Evolutionary conservation across 768 basidiomycete genomes (phyloP).

Genomic region (Hypsizygus marmoreus): DNA sequence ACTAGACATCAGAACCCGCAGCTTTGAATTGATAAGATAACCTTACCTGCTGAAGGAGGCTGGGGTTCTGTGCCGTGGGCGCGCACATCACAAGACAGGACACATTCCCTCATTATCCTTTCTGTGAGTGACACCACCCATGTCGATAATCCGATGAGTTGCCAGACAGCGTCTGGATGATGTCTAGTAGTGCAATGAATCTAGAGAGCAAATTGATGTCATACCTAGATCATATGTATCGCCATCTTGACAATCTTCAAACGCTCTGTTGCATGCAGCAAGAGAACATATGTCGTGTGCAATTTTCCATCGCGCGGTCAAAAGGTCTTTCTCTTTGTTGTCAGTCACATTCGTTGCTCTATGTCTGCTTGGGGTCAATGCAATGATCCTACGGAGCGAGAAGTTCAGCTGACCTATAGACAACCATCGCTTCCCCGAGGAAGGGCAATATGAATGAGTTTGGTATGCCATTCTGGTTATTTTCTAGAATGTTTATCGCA

Average conservation of each 20-base stretch:
- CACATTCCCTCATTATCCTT: slow-evolving; percentile 56
- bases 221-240: slow-evolving; percentile 66
- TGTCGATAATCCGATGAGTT: slow-evolving; percentile 58
- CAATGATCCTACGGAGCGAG: neutral
- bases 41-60: too few species aligned
- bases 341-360: slow-evolving; percentile 15
- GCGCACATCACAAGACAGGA: slow-evolving; percentile 34
- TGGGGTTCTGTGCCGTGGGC: neutral
- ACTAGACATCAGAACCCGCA: slow-evolving; percentile 3
- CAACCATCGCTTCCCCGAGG: slow-evolving; percentile 47
- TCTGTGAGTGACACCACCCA: slow-evolving; percentile 69
- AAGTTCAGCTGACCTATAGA: slow-evolving; percentile 45
- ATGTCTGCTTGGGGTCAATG: neutral
- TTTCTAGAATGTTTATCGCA: slow-evolving; percentile 48
- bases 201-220: too few species aligned
- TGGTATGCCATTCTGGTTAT: slow-evolving; percentile 36
- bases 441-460: slow-evolving; percentile 44
- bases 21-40: neutral
- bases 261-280: slow-evolving; percentile 58
- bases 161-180: slow-evolving; percentile 68
- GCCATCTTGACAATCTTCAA: slow-evolving; percentile 65
- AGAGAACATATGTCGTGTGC: slow-evolving; percentile 70
- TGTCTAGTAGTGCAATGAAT: slow-evolving; percentile 1
- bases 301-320: slow-evolving; percentile 56
- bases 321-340: slow-evolving; percentile 30